Conservation (phyloP, 2,329 filamentous ascomycete genomes). For the Stagonosporopsis cucurbitacearum region DNA sequence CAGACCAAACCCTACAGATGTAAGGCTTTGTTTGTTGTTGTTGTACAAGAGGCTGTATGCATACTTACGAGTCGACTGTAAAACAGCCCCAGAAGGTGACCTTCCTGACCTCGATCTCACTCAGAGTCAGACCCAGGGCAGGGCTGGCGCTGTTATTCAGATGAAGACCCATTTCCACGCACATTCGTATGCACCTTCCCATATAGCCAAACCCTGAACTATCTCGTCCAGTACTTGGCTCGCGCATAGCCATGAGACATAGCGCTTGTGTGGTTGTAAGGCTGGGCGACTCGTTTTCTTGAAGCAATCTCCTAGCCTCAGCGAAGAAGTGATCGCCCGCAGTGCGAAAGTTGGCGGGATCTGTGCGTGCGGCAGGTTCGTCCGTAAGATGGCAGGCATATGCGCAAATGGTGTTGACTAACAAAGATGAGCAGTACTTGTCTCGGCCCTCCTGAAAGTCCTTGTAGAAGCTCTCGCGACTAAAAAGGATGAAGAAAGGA, state of each 20-base stretch:
- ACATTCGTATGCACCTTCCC: conserved; percentile 74
- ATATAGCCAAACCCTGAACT: conserved; percentile 76
- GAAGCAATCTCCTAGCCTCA: conserved; percentile 68
- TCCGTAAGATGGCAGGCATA: conserved; percentile 73
- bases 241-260: conserved; percentile 76
- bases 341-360: conserved; percentile 66
- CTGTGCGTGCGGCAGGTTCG: conserved; percentile 67
- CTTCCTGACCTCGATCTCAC: conserved; percentile 57
- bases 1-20: conserved; percentile 50
- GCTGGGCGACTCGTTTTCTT: conserved; percentile 63
- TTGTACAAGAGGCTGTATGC: background rate
- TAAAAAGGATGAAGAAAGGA: conserved; percentile 75
- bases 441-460: conserved; percentile 68
- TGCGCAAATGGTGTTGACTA: conserved; percentile 70
- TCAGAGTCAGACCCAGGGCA: conserved; percentile 41
- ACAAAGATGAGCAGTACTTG: conserved; percentile 71
- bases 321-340: conserved; percentile 78
- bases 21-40: background rate
- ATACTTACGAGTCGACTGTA: conserved; percentile 56
- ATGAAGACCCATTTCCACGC: conserved; percentile 74
- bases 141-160: conserved; percentile 49
- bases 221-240: conserved; percentile 74
- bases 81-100: conserved; percentile 63
- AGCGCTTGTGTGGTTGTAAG: conserved; percentile 77
- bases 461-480: conserved; percentile 72